Percentiles rank a stretch among this genome's conserved stretches.
Evolutionary conservation across 768 basidiomycete species (phyloP).

Genomic region (Boletus huronensis): DNA sequence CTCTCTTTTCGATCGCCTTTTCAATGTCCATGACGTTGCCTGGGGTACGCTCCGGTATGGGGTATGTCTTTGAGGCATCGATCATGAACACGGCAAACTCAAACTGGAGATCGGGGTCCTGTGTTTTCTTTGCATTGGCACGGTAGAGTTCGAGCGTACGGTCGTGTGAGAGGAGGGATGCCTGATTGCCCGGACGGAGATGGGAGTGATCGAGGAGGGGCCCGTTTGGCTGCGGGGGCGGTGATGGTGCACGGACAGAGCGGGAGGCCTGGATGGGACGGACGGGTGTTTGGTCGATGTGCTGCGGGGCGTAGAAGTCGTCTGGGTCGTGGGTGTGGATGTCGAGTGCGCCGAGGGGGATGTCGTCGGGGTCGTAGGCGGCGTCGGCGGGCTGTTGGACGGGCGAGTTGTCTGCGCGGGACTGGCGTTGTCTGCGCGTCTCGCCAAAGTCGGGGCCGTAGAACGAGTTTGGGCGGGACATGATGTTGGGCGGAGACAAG

Average conservation of each 20-base stretch:
- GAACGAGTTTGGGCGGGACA: constrained; percentile 35
- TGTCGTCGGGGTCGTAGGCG: constrained; percentile 39
- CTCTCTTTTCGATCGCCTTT: constrained; percentile 74
- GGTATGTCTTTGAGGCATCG: constrained; percentile 89
- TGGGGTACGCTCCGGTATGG: constrained; percentile 64
- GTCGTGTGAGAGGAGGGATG: constrained; percentile 90
- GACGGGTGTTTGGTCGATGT: constrained; percentile 25
- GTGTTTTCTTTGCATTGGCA: constrained; percentile 96
- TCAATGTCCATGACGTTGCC: constrained; percentile 80
- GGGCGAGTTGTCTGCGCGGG: constrained; percentile 22
- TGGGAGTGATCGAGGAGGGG: constrained; percentile 89
- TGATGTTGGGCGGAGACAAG: constrained; percentile 25
- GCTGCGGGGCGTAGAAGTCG: constrained; percentile 36
- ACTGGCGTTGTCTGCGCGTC: constrained; percentile 3
- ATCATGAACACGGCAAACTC: constrained; percentile 99
- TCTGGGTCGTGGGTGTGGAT: constrained; percentile 38
- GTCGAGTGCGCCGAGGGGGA: constrained; percentile 30
- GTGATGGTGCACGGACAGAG: constrained; percentile 65
- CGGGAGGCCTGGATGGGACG: constrained; percentile 44
- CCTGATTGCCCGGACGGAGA: constrained; percentile 88
- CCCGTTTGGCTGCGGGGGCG: constrained; percentile 45
- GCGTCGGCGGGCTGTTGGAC: constrained; percentile 30
- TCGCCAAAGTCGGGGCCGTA: constrained; percentile 27
- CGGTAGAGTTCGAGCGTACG: constrained; percentile 97
- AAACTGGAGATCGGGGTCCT: constrained; percentile 96